Evolutionary conservation across 768 basidiomycete genomes (phyloP), one percentile per base, ranked within the genome.

Genomic region (Suillus occidentalis): DNA sequence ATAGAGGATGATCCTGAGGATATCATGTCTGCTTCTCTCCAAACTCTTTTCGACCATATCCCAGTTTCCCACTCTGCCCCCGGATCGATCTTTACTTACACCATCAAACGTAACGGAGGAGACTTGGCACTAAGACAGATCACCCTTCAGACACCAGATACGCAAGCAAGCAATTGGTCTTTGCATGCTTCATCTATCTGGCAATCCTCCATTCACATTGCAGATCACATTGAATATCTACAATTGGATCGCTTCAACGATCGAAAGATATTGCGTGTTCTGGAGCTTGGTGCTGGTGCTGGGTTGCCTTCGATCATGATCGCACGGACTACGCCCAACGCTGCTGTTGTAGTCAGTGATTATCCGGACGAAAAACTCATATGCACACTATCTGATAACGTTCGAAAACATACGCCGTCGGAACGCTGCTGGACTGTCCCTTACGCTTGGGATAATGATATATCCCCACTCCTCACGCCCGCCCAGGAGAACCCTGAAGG

Each of bases 151-250:
- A 87, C 84, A 2, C 90, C 91, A 13, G 88, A 92, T 70, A 88
- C 90, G 13, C 77, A 83, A 13, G 78, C 88, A 25, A 79, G 81
- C 20, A 91, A 92, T 70, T 93, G 91, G 91, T 80, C 84, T 1
- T 75, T 93, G 3, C 91, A 94, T 64, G 92, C 91, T 2, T 87
- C 89, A 28, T 89, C 89, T 18, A 85, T 93, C 70, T 94, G 90
- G 92, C 77, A 81, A 7, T 82, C 91, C 6, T 85, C 91, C 18
- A 74, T 85, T 50, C 90, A 86, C 76, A 74, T 92, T 52, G 88
- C 88, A 55, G 86, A 91, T 72, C 85, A 91, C 67, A 63, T 92
- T 39, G 74, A 80, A 34, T 81, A 83, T 40, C 71, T 89, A 4
- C 68, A 71, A 45, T 71, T 88, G 18, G 72, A 78, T 52, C 47